A percentile compares a stretch with the other conserved stretches of the same genome.
phyloP scores from a whole-genome alignment of 768 basidiomycete species.

The Calocybe gangraenosa region DNA sequence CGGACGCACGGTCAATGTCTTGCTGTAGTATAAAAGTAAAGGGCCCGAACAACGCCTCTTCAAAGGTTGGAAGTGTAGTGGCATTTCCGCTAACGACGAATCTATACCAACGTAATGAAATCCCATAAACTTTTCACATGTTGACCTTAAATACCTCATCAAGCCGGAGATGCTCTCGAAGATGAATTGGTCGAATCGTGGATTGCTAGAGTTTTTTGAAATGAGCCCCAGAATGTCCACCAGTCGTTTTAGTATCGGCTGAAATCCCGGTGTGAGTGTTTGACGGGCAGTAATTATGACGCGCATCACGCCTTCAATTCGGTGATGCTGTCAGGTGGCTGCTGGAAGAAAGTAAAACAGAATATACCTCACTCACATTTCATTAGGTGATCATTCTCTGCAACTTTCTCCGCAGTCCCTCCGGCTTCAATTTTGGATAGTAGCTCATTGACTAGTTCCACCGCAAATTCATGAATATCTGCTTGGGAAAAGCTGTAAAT shows the following conservation, averaged over 20 bases:
- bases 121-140: background rate
- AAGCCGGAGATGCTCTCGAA: conserved; percentile 96
- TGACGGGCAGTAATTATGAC: conserved; percentile 88
- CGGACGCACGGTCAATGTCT: conserved; percentile 80
- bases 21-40: conserved; percentile 86
- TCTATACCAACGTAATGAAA: conserved; percentile 31
- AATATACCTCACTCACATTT: conserved; percentile 61
- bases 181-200: conserved; percentile 95
- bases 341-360: too few relatives aligned
- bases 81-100: conserved; percentile 77
- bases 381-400: conserved; percentile 98
- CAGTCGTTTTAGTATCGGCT: conserved; percentile 63
- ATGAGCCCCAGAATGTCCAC: conserved; percentile 83
- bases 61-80: conserved; percentile 67
- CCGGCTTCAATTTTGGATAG: conserved; percentile 77
- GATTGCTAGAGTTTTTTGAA: conserved; percentile 95
- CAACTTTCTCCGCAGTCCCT: conserved; percentile 83
- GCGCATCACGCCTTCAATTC: conserved; percentile 80
- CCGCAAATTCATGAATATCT: conserved; percentile 84
- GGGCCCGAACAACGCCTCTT: conserved; percentile 77
- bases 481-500: conserved; percentile 75
- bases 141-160: conserved; percentile 54
- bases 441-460: conserved; percentile 64
- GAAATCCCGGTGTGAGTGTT: conserved; percentile 64
- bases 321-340: too few relatives aligned